Evolutionary conservation across 768 basidiomycete genomes (phyloP).

Genomic region (Phylloporus scabripes): DNA sequence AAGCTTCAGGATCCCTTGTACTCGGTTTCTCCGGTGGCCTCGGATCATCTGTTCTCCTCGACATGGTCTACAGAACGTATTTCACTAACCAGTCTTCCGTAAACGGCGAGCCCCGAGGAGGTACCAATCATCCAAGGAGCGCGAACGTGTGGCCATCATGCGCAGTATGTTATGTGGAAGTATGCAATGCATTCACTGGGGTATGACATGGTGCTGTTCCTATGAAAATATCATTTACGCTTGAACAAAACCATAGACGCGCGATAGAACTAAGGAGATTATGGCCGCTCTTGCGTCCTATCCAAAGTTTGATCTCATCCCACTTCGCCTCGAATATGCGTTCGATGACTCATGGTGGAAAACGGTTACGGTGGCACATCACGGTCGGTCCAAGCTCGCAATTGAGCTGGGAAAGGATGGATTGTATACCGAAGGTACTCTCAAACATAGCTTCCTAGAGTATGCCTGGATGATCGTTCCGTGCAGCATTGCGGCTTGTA

Average conservation of each 20-base stretch:
- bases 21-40: conserved; percentile 77
- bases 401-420: conserved; percentile 55
- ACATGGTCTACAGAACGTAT: conserved; percentile 59
- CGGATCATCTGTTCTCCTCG: conserved; percentile 66
- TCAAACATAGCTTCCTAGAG: neutral
- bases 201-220: conserved; percentile 36
- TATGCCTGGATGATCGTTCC: conserved; percentile 1
- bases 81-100: conserved; percentile 32
- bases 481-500: conserved; percentile 21
- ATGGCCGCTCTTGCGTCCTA: conserved; percentile 43
- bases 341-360: conserved; percentile 70
- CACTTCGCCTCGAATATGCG: conserved; percentile 66
- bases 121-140: conserved; percentile 62
- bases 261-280: conserved; percentile 51
- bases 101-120: conserved; percentile 39
- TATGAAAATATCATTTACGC: neutral
- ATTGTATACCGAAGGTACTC: conserved; percentile 27
- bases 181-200: conserved; percentile 52
- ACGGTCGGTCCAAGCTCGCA: conserved; percentile 27
- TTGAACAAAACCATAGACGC: conserved; percentile 36
- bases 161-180: conserved; percentile 65
- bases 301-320: conserved; percentile 50
- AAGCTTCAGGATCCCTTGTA: conserved; percentile 62
- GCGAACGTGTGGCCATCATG: conserved; percentile 57
- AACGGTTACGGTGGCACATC: conserved; percentile 33